These are phyloP conservation scores for Gracilariopsis chorda DNA, from an alignment of 23 red algal genomes.

Conservation along the genomic window DNA sequence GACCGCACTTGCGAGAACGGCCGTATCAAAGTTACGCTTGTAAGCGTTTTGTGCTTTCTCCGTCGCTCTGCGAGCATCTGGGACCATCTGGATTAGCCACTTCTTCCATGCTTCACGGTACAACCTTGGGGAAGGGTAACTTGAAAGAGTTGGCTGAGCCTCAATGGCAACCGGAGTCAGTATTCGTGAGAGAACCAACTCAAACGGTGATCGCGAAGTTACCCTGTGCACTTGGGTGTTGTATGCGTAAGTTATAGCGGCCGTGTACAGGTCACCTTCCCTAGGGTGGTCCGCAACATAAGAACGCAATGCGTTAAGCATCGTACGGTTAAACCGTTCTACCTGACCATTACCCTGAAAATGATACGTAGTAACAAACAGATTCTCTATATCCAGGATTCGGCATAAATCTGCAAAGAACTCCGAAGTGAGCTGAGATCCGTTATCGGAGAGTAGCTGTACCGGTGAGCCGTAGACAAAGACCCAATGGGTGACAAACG, in stretches of 20 bases:
- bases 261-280: background rate
- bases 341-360: conserved; percentile 35
- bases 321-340: conserved; percentile 2
- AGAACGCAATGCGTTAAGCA: background rate
- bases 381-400: conserved; percentile 21
- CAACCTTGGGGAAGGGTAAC: background rate
- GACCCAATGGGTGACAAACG: conserved; percentile 17
- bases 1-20: background rate
- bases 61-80: background rate
- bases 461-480: conserved; percentile 4
- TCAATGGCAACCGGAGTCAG: background rate
- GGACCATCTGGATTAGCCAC: background rate
- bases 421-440: background rate
- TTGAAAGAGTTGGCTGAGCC: background rate
- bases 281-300: conserved; percentile 12
- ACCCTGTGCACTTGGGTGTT: conserved; percentile 19
- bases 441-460: conserved; percentile 21
- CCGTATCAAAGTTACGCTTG: background rate
- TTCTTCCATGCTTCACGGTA: background rate
- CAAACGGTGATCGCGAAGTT: background rate
- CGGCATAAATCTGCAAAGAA: conserved; percentile 9
- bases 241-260: background rate
- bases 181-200: conserved; percentile 13
- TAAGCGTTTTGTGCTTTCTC: background rate
- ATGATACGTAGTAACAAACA: conserved; percentile 49